A percentile compares a stretch with the other conserved stretches of the same genome.
These are phyloP conservation scores for Leptographium flavum DNA, from an alignment of 2,329 filamentous ascomycete species.

Conservation along the genomic window DNA sequence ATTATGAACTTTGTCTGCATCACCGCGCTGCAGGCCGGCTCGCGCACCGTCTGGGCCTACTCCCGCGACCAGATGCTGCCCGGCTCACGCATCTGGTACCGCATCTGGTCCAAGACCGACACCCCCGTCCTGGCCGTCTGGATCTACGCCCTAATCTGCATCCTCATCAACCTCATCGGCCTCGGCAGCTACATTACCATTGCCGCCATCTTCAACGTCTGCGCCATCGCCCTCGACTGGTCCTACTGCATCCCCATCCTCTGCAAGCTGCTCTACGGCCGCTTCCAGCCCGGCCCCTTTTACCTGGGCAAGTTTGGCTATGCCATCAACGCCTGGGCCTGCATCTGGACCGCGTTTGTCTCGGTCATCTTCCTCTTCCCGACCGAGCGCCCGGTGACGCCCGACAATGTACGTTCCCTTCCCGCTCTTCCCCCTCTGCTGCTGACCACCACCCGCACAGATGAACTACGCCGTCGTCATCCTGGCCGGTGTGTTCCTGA, in stretches of 20 bases:
- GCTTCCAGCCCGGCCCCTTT: conserved; percentile 38
- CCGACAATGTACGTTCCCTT: conserved; percentile 24
- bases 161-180: conserved; percentile 43
- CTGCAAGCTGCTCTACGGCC: conserved; percentile 33
- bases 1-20: conserved; percentile 46
- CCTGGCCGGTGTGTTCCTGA: conserved; percentile 27
- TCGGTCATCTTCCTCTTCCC: conserved; percentile 39
- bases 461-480: conserved; percentile 44
- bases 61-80: conserved; percentile 36
- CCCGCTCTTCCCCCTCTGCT: not conserved
- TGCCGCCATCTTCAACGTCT: conserved; percentile 37
- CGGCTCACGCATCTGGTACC: conserved; percentile 31
- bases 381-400: conserved; percentile 28
- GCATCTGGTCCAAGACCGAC: conserved; percentile 30
- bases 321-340: conserved; percentile 32
- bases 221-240: conserved; percentile 39
- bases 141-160: conserved; percentile 38
- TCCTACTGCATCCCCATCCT: conserved; percentile 41
- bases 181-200: conserved; percentile 40
- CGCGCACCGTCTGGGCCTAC: conserved; percentile 39
- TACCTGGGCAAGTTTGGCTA: conserved; percentile 28
- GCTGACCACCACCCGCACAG: conserved; percentile 11
- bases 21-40: conserved; percentile 38
- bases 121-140: conserved; percentile 40
- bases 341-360: conserved; percentile 37